phyloP scores from a whole-genome alignment of 208 protist genomes.

The Trypanosoma platydactyli region DNA sequence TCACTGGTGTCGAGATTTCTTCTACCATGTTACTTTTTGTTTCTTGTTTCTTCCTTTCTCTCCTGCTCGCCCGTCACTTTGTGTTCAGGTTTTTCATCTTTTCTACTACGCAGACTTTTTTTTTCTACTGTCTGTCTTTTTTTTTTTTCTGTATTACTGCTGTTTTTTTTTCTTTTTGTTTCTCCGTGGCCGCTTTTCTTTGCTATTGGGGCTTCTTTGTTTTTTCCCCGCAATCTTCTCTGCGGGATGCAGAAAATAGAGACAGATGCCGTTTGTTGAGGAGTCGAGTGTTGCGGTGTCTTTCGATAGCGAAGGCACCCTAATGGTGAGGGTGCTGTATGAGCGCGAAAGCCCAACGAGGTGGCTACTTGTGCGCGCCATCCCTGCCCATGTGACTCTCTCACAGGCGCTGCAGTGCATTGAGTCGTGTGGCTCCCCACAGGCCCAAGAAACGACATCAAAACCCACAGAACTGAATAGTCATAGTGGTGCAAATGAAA shows the following conservation, averaged over 20 bases:
- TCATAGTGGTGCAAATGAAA: not conserved
- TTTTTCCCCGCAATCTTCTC: too few relatives aligned
- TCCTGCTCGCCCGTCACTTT: not conserved
- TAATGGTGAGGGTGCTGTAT: constrained; percentile 45
- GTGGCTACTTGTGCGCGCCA: constrained; percentile 65
- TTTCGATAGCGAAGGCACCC: constrained; percentile 51
- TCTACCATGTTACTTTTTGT: constrained; percentile 16
- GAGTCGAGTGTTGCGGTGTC: constrained; percentile 43
- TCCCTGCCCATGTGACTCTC: constrained; percentile 64
- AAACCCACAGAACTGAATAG: not conserved
- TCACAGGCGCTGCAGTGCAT: constrained; percentile 43
- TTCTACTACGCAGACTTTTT: too few relatives aligned
- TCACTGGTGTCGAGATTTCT: not conserved
- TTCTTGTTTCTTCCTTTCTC: constrained; percentile 16
- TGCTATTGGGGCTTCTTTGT: too few relatives aligned
- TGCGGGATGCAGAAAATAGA: too few relatives aligned
- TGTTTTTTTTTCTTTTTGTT: not conserved
- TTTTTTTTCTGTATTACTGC: constrained; percentile 14
- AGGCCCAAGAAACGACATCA: not conserved
- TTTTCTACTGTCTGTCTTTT: constrained; percentile 28
- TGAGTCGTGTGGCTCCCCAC: not conserved
- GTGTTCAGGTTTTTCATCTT: not conserved
- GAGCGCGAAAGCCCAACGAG: constrained; percentile 28
- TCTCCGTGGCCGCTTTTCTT: too few relatives aligned
- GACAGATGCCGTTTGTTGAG: constrained; percentile 2